phyloP scores from a whole-genome alignment of 2,329 filamentous ascomycete genomes.

The Zasmidium cellare region DNA sequence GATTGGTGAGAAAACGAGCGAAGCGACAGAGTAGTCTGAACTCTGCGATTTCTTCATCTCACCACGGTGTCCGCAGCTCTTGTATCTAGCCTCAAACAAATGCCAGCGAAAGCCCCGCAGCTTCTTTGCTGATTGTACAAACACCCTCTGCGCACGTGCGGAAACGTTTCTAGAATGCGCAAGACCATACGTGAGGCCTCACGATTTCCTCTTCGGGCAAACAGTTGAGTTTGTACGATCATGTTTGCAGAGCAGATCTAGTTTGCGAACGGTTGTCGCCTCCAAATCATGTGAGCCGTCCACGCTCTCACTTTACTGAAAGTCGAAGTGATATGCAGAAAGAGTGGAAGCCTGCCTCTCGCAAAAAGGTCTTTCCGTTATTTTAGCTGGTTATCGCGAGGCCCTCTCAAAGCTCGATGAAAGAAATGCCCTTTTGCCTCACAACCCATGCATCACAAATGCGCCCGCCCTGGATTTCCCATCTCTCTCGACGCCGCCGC shows the following conservation, averaged over 20 bases:
- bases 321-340: no score
- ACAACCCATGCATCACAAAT: not conserved
- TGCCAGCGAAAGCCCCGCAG: not conserved
- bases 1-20: not conserved
- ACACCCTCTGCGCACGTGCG: not conserved
- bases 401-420: not conserved
- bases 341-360: no score
- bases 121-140: conserved; percentile 3
- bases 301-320: no score
- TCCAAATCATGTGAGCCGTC: not conserved
- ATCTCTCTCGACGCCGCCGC: not conserved
- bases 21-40: not conserved
- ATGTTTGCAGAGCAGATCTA: conserved; percentile 2
- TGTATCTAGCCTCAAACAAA: not conserved
- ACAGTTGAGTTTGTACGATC: conserved; percentile 2
- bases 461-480: not conserved
- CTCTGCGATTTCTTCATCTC: not conserved
- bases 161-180: not conserved
- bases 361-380: not conserved
- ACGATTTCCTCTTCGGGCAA: conserved; percentile 6
- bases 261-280: not conserved
- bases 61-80: not conserved
- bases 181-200: not conserved
- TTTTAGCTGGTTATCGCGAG: not conserved
- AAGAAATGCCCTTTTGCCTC: not conserved